These are phyloP conservation scores for Xylariaceae sp. DNA, from an alignment of 2,329 filamentous ascomycete species.

Conservation along the genomic window DNA sequence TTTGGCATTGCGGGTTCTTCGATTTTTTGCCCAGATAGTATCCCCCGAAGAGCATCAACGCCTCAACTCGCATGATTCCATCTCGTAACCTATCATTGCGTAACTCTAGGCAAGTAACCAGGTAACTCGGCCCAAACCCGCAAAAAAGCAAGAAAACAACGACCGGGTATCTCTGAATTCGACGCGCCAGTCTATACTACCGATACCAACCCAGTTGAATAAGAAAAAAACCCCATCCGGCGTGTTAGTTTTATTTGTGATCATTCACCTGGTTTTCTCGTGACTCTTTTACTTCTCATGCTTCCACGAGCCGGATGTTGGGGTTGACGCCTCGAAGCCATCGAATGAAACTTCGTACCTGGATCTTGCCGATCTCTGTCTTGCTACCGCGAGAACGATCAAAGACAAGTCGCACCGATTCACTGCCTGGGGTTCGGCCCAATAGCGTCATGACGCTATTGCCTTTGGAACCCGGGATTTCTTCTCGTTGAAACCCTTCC, in stretches of 20 bases:
- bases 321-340: slow-evolving; percentile 23
- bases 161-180: neutral
- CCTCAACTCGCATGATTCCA: neutral
- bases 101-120: neutral
- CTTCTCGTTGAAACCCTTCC: slow-evolving; percentile 13
- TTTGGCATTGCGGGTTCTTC: neutral
- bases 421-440: neutral
- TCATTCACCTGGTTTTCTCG: neutral
- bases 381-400: slow-evolving; percentile 19
- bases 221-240: neutral
- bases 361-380: slow-evolving; percentile 21
- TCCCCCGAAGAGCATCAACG: neutral
- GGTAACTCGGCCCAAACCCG: too few species aligned
- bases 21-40: neutral
- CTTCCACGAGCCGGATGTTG: slow-evolving; percentile 13
- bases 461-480: slow-evolving; percentile 13
- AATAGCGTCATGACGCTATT: slow-evolving; percentile 16
- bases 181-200: neutral
- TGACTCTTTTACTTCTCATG: neutral
- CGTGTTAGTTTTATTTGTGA: neutral
- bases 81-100: neutral
- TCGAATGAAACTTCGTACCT: slow-evolving; percentile 21
- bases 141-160: too few species aligned
- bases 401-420: slow-evolving; percentile 19
- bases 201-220: neutral